phyloP scores from a whole-genome alignment of 163 green algal species.

The Chlorella variabilis region DNA sequence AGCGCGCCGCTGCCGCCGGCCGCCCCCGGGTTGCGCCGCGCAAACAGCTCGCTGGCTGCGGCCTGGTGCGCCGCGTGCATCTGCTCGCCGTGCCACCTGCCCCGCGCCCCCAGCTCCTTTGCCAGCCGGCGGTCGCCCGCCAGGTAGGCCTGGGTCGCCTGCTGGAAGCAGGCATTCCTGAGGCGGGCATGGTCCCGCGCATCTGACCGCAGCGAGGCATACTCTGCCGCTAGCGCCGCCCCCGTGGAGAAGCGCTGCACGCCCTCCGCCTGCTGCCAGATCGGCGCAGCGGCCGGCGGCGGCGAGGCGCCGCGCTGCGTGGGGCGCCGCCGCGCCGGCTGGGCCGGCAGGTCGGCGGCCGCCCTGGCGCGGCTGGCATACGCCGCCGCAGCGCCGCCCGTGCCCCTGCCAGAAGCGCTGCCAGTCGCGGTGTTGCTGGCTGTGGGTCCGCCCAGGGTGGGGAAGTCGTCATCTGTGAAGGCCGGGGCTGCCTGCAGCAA shows the following conservation, averaged over 20 bases:
- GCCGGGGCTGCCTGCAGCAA: neutral
- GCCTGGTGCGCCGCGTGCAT: slow-evolving; percentile 74
- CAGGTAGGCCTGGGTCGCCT: slow-evolving; percentile 86
- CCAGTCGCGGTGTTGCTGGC: neutral
- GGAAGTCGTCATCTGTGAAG: slow-evolving; percentile 26
- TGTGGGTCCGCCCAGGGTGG: neutral
- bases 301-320: neutral
- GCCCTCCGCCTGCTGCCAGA: slow-evolving; percentile 32
- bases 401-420: neutral
- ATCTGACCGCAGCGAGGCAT: slow-evolving; percentile 46
- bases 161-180: slow-evolving; percentile 65
- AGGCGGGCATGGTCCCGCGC: slow-evolving; percentile 63
- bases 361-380: slow-evolving; percentile 19
- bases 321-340: neutral
- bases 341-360: slow-evolving; percentile 24
- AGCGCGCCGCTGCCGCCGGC: neutral
- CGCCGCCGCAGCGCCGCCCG: neutral
- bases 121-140: slow-evolving; percentile 82
- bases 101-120: slow-evolving; percentile 77
- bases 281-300: slow-evolving; percentile 5
- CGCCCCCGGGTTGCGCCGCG: slow-evolving; percentile 53
- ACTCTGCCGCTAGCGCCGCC: slow-evolving; percentile 50
- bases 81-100: slow-evolving; percentile 64
- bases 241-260: slow-evolving; percentile 54
- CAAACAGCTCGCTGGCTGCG: slow-evolving; percentile 65